phyloP scores from a whole-genome alignment of 176 grass and related monocot species.

The Eragrostis curvula region DNA sequence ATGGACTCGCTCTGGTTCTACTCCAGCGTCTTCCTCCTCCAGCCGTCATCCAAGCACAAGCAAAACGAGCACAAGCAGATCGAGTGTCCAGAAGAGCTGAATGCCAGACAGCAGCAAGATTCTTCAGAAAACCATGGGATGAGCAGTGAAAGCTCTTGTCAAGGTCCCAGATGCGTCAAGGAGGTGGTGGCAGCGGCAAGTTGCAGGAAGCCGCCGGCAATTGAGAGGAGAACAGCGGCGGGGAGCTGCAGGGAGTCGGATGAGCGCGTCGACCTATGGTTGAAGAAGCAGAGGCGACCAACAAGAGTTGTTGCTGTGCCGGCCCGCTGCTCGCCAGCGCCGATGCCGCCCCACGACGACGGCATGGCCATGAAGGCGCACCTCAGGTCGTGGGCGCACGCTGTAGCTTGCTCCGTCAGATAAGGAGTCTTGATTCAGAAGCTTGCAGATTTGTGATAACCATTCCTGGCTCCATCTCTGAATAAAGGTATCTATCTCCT shows the following conservation, averaged over 20 bases:
- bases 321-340: constrained; percentile 33
- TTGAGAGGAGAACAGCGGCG: neutral
- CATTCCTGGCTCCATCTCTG: neutral
- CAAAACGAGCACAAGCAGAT: neutral
- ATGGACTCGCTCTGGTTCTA: constrained; percentile 68
- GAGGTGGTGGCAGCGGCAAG: neutral
- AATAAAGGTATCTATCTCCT: neutral
- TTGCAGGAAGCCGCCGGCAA: too few relatives aligned
- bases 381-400: constrained; percentile 74
- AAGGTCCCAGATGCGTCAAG: constrained; percentile 6
- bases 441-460: neutral
- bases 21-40: constrained; percentile 43
- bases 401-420: constrained; percentile 65
- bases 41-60: constrained; percentile 25
- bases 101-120: neutral
- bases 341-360: constrained; percentile 42
- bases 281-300: constrained; percentile 20
- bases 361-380: constrained; percentile 69
- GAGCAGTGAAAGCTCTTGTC: neutral
- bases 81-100: neutral
- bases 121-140: neutral
- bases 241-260: neutral
- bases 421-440: constrained; percentile 11
- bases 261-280: constrained; percentile 2
- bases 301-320: neutral